phyloP scores from a whole-genome alignment of 2,329 filamentous ascomycete genomes.

The Lachnellula hyalina region DNA sequence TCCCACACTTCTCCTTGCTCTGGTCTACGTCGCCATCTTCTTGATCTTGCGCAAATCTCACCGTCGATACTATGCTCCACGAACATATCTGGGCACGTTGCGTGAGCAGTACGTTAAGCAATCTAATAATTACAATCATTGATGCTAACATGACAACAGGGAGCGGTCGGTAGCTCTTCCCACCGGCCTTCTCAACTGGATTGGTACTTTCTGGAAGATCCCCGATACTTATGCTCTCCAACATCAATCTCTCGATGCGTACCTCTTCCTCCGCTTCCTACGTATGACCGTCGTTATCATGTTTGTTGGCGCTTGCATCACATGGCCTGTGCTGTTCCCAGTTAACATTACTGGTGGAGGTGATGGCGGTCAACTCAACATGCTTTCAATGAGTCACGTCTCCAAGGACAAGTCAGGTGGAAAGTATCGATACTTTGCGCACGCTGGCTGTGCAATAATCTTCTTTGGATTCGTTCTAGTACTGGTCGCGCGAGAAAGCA shows the following conservation, averaged over 20 bases:
- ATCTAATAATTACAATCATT: not conserved
- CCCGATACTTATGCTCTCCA: slow-evolving; percentile 78
- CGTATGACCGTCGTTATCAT: slow-evolving; percentile 74
- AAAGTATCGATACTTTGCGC: slow-evolving; percentile 68
- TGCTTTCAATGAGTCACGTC: slow-evolving; percentile 76
- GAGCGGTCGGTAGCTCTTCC: slow-evolving; percentile 56
- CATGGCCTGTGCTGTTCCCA: slow-evolving; percentile 78
- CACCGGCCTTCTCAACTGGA: slow-evolving; percentile 61
- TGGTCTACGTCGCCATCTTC: slow-evolving; percentile 43
- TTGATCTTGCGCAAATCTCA: slow-evolving; percentile 44
- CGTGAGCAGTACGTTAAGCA: slow-evolving; percentile 33
- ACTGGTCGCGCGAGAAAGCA: slow-evolving; percentile 78
- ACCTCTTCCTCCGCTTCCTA: slow-evolving; percentile 83
- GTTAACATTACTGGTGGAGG: slow-evolving; percentile 79
- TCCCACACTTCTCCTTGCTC: slow-evolving; percentile 38
- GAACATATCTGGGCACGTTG: slow-evolving; percentile 49
- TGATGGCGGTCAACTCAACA: slow-evolving; percentile 60
- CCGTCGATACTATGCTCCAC: slow-evolving; percentile 47
- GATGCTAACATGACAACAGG: slow-evolving; percentile 30
- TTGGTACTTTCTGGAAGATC: slow-evolving; percentile 59
- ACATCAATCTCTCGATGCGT: slow-evolving; percentile 88
- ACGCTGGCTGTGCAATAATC: slow-evolving; percentile 73
- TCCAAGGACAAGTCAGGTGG: slow-evolving; percentile 44
- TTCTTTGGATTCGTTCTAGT: slow-evolving; percentile 88
- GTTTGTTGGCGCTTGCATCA: slow-evolving; percentile 76